A percentile compares a stretch with the other conserved stretches of the same genome.
Conservation (phyloP, 2,329 filamentous ascomycete species). For the Aspergillus ruber region DNA sequence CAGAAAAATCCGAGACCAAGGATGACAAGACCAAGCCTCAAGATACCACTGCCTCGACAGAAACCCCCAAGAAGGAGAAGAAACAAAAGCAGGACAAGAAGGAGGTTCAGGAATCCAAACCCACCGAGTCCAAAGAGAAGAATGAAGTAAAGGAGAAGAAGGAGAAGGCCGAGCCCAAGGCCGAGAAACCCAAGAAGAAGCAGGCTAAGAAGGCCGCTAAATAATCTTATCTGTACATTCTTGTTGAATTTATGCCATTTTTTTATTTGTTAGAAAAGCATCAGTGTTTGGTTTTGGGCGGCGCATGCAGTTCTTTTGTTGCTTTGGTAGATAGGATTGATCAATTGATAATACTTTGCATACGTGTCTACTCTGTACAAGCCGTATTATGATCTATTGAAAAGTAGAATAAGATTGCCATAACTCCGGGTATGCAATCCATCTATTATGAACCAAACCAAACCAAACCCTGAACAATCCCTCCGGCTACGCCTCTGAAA, state of each 20-base stretch:
- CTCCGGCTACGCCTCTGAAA: too few species aligned
- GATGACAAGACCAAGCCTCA: constrained; percentile 9
- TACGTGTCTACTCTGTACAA: too few species aligned
- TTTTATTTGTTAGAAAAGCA: constrained; percentile 16
- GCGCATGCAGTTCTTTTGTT: constrained; percentile 7
- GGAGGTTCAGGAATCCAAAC: constrained; percentile 11
- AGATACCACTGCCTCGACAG: constrained; percentile 9
- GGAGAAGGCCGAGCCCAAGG: constrained; percentile 5
- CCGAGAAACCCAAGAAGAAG: constrained; percentile 12
- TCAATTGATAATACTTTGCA: too few species aligned
- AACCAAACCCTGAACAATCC: too few species aligned
- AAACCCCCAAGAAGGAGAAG: constrained; percentile 1
- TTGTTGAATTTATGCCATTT: constrained; percentile 9
- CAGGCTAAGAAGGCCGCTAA: constrained; percentile 24
- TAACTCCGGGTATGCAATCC: too few species aligned
- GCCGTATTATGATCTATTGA: too few species aligned
- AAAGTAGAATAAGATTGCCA: too few species aligned
- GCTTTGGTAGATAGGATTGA: not conserved
- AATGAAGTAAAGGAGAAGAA: constrained; percentile 10
- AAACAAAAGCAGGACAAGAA: constrained; percentile 14
- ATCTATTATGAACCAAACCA: too few species aligned
- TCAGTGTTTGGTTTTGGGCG: constrained; percentile 8
- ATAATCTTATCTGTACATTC: constrained; percentile 13
- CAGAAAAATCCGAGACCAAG: constrained; percentile 6
- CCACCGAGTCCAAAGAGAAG: constrained; percentile 14